Evolutionary conservation across 495 filamentous ascomycete genomes (phyloP), one percentile per base, ranked within the genome.

Genomic region (Neurospora sp.): DNA sequence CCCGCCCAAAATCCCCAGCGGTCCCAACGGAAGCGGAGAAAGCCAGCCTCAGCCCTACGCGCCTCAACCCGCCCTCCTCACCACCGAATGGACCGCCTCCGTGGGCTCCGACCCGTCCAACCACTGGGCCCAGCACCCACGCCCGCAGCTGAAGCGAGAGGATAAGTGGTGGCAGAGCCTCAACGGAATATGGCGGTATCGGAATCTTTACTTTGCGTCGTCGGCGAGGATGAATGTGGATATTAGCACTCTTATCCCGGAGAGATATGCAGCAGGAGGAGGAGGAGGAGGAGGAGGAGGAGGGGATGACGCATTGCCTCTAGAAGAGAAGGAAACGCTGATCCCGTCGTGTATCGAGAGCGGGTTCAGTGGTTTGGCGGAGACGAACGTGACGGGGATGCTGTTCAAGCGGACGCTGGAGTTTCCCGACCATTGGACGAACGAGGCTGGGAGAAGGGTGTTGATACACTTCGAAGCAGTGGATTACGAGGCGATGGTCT

Each of bases 401-500:
- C 90, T 88, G 88, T 90, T 88, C 68, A 78, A 81, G n/a, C 90
- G 85, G 8, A 83, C 79, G 5, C 91, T 92, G 73, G 81, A 78
- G 3, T 81, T 91, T 0, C 86, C 88, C 3, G 71, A 78, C 0
- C 74, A 77, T 48, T 91, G 87, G 85, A 53, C 73, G 0, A 73
- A 80, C 2, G 74, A 73, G 22, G 73, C 79, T 16, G 53, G 27
- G 12, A 65, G 53, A 27, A 77, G 78, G 0, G 80, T 90, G 5
- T 70, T 91, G 70, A 82, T 92, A n/a, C 88, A 91, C 69, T 92
- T 92, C 70, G 90, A 87, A 59, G 90, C 90, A 2, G 88, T 92
- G 11, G 90, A 92, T 73, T 89, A 91, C 73, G 85, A 91, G 74
- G 87, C 90, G 0, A 89, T 87, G 0, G 87, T 92, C 1, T 90